A percentile compares a stretch with the other conserved stretches of the same genome.
Evolutionary conservation across 768 basidiomycete species (phyloP).

Genomic region (Dentipellis fragilis): DNA sequence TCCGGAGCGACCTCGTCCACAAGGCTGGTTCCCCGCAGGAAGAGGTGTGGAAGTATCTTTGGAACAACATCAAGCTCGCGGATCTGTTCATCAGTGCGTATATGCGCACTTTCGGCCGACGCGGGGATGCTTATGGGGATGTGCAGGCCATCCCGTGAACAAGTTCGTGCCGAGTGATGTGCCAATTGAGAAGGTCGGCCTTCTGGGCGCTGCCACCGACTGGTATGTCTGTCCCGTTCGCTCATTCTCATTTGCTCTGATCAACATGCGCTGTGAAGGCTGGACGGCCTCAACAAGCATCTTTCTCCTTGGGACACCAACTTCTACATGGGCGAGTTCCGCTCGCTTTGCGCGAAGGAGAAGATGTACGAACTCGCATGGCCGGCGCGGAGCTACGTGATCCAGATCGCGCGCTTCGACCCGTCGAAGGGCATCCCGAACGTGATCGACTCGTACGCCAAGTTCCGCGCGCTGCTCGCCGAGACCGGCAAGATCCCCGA

Average conservation of each 20-base stretch:
- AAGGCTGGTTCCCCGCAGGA: conserved; percentile 74
- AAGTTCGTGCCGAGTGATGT: conserved; percentile 90
- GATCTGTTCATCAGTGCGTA: conserved; percentile 81
- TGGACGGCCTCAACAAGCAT: conserved; percentile 93
- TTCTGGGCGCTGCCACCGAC: conserved; percentile 79
- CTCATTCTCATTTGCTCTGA: not conserved
- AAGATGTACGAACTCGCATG: conserved; percentile 74
- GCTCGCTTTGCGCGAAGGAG: conserved; percentile 63
- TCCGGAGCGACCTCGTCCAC: conserved; percentile 72
- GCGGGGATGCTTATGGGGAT: not conserved
- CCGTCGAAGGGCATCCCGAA: conserved; percentile 77
- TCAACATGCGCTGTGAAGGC: conserved; percentile 29
- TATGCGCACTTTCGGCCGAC: not conserved
- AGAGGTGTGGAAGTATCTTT: conserved; percentile 92
- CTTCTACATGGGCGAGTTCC: conserved; percentile 86
- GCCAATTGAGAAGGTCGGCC: conserved; percentile 53
- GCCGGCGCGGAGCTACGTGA: conserved; percentile 76
- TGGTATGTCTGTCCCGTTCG: conserved; percentile 38
- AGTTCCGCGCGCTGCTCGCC: conserved; percentile 60
- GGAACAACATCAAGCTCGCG: conserved; percentile 82
- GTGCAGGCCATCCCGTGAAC: conserved; percentile 73
- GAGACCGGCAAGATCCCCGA: conserved; percentile 30
- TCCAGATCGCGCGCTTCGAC: conserved; percentile 93
- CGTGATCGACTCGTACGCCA: conserved; percentile 80
- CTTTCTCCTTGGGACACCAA: conserved; percentile 73